These are phyloP conservation scores for Lachancea fermentati DNA, from an alignment of 805 yeast species.

Conservation along the genomic window DNA sequence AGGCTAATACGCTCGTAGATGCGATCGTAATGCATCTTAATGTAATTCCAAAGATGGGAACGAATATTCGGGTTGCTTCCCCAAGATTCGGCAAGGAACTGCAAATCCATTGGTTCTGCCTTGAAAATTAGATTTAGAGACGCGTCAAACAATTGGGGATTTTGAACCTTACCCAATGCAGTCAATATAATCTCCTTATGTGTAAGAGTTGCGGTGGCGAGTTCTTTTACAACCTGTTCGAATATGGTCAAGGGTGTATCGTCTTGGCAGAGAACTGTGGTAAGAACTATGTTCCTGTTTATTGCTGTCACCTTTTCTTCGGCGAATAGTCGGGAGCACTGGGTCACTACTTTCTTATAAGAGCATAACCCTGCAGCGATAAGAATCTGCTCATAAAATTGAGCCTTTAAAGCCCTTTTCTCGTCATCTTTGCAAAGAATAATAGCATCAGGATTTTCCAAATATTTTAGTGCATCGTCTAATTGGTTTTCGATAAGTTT, in stretches of 20 bases:
- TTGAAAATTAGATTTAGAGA: conserved; percentile 37
- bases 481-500: conserved; percentile 48
- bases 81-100: conserved; percentile 42
- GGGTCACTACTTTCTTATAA: conserved; percentile 9
- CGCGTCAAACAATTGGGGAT: conserved; percentile 32
- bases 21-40: conserved; percentile 38
- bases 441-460: conserved; percentile 23
- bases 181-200: conserved; percentile 48
- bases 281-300: conserved; percentile 35
- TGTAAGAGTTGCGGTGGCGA: conserved; percentile 40
- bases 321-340: conserved; percentile 7
- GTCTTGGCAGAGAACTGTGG: conserved; percentile 38
- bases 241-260: conserved; percentile 30
- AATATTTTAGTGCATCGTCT: conserved; percentile 33
- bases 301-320: conserved; percentile 5
- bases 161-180: conserved; percentile 43
- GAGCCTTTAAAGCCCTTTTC: conserved; percentile 26
- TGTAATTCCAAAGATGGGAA: conserved; percentile 40
- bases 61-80: conserved; percentile 39
- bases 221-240: conserved; percentile 37
- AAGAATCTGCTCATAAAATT: conserved; percentile 24
- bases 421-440: conserved; percentile 29
- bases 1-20: conserved; percentile 39
- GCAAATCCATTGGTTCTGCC: conserved; percentile 48
- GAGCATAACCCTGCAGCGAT: conserved; percentile 11